Evolutionary conservation across 805 yeast species (phyloP), one percentile per base, ranked within the genome.

Genomic region (Candida manassasensis): DNA sequence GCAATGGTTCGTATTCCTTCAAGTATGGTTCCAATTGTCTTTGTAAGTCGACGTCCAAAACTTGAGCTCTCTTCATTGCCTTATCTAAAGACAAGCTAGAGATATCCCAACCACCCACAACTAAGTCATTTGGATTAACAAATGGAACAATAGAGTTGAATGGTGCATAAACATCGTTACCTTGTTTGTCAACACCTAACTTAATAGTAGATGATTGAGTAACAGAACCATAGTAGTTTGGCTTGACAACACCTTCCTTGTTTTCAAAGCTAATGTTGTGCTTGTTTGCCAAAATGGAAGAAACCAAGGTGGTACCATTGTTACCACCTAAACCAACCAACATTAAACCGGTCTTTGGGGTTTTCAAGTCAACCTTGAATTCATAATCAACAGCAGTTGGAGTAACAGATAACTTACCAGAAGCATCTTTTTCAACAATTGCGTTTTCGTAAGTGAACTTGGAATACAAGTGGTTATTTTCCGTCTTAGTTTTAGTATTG

Each of bases 321-420:
- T 89, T 89, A 63, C 97, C 97, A 50, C 97, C 97, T 47, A 89
- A 72, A 49, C 97, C 97, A 22, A 89, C 97, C 43, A 90, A 72
- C 78, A 89, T 63, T 44, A 89, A 69, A 50, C 97, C 97, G 32
- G 87, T 74, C 61, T 82, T 87, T 49, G 96, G 95, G 29, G 81
- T 77, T 38, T 71, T 73, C 56, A 85, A 72, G 49, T 87, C 94
- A 34, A 85, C 81, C 61, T 86, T 85, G 73, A 89, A 90, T 55
- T 87, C 81, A 55, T 86, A 86, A 46, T 86, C 82, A 44, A 73
- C 73, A 38, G 73, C 55, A 36, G 81, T 74, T 15, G 95, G 95
- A 14, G 81, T 77, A 35, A 89, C 94, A 29, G 64, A 55, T 52
- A 72, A 73, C 36, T 69, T 57, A 24, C 83, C 85, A 27, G 61